A percentile compares a stretch with the other conserved stretches of the same genome.
These are phyloP conservation scores for Typha latifolia DNA, from an alignment of 176 grass and related monocot genomes.

Conservation along the genomic window DNA sequence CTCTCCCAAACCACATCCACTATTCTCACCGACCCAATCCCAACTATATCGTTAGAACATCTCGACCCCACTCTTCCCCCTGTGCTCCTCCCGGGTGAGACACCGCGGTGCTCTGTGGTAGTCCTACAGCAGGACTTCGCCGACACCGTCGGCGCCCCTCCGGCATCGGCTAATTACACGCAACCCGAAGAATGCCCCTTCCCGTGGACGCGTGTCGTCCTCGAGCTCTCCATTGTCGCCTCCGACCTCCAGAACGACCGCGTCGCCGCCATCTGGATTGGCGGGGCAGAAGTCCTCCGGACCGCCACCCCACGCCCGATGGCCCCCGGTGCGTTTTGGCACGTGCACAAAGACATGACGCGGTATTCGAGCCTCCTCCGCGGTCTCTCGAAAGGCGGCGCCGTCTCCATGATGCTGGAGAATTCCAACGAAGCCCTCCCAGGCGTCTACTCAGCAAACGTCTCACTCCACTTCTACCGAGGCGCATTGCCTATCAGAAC, in stretches of 20 bases:
- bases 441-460: slow-evolving; percentile 7
- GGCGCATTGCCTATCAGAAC: background rate
- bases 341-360: slow-evolving; percentile 8
- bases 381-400: background rate
- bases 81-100: slow-evolving; percentile 1
- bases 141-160: slow-evolving; percentile 1
- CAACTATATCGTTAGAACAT: background rate
- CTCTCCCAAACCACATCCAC: background rate
- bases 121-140: slow-evolving; percentile 9
- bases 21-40: background rate
- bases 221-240: slow-evolving; percentile 5
- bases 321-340: slow-evolving; percentile 11
- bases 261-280: slow-evolving; percentile 3
- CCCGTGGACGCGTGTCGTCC: slow-evolving; percentile 6
- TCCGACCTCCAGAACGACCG: slow-evolving; percentile 10
- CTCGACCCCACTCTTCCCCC: slow-evolving; percentile 3
- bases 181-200: slow-evolving; percentile 2
- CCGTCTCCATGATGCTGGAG: slow-evolving; percentile 15
- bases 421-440: slow-evolving; percentile 1
- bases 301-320: slow-evolving; percentile 10
- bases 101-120: background rate
- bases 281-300: slow-evolving; percentile 10
- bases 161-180: slow-evolving; percentile 5
- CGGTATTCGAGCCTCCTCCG: slow-evolving; percentile 1
- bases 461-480: slow-evolving; percentile 12